Percentiles rank a stretch among this genome's conserved stretches.
Evolutionary conservation across 2,329 filamentous ascomycete species (phyloP).

Genomic region (Ophiostoma sp.): DNA sequence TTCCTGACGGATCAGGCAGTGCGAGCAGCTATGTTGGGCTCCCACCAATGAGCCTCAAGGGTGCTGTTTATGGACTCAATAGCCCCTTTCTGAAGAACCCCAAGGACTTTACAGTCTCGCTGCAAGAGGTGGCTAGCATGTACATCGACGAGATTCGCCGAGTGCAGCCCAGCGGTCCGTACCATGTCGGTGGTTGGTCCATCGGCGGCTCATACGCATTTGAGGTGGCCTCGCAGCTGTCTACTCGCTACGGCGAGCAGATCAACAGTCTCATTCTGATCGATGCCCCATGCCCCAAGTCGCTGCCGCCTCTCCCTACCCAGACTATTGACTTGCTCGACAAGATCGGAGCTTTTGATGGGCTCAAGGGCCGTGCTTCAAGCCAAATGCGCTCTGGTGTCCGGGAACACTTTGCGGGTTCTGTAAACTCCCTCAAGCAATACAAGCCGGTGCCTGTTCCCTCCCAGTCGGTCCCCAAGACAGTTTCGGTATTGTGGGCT

Average conservation of each 20-base stretch:
- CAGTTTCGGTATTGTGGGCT: slow-evolving; percentile 59
- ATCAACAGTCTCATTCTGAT: slow-evolving; percentile 56
- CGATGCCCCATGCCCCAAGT: slow-evolving; percentile 61
- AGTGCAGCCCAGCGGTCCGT: slow-evolving; percentile 63
- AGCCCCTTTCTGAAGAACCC: slow-evolving; percentile 68
- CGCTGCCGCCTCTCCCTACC: slow-evolving; percentile 64
- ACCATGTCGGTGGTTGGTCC: slow-evolving; percentile 66
- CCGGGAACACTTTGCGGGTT: slow-evolving; percentile 65
- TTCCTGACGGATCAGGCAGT: slow-evolving; percentile 53
- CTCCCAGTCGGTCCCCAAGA: slow-evolving; percentile 53
- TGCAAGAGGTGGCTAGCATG: slow-evolving; percentile 58
- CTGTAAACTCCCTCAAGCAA: slow-evolving; percentile 61
- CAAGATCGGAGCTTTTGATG: slow-evolving; percentile 46
- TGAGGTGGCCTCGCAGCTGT: slow-evolving; percentile 58
- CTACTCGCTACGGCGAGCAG: slow-evolving; percentile 51
- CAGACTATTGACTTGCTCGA: slow-evolving; percentile 66
- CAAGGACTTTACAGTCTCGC: slow-evolving; percentile 58
- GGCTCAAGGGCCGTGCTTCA: slow-evolving; percentile 17
- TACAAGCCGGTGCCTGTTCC: slow-evolving; percentile 63
- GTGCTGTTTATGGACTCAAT: slow-evolving; percentile 55
- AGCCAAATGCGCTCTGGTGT: slow-evolving; percentile 65
- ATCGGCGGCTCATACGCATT: slow-evolving; percentile 69
- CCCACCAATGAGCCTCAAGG: slow-evolving; percentile 44
- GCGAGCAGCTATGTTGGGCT: slow-evolving; percentile 63
- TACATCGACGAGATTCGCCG: slow-evolving; percentile 66